Base-by-base conservation (phyloP, 2,329 filamentous ascomycete genomes). In the Pezicula carpinea region DNA sequence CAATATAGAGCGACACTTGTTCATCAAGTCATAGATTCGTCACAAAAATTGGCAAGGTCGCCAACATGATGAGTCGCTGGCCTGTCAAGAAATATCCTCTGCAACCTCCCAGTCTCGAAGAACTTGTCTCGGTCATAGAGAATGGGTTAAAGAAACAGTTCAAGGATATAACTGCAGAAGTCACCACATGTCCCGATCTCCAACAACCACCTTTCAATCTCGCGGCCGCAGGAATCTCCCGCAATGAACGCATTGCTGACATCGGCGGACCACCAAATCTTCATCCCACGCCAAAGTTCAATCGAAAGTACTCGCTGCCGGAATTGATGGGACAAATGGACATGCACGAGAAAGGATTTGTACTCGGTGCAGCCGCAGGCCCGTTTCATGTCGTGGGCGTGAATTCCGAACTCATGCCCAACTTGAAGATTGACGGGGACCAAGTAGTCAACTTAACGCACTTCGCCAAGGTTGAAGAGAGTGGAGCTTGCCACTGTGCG, bases 181-280 rank as follows among this genome's bases (percentile, higher is more conserved):
- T 68, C 34, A 53, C 58, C 13, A 14, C 41, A 4, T 67, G 63
- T 39, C 66, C 69, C 6, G 66, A 73, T 47, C 64, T 73, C 4
- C 60, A 63, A 2, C 11, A 58, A 15, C 21, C 63, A 1, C 69
- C 69, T 0, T 73, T 67, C 44, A 42, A 62, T 36, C 62, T 73
- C 5, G 66, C 69, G 1, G 60, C 63, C 4, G 44, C 61, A 2
- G 72, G 72, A 0, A 60, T 75, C 7, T 65, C 57, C 5, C 70
- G 72, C 1, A 60, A 62, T 3, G 58, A 64, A 26, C 61, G 61
- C 32, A 61, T 73, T 5, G 69, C 66, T 14, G 72, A 75, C 40
- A 58, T 75, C 17, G 72, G 72, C 4, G 72, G 71, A 0, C 68
- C 68, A 19, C 56, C 63, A 1, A 69, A 73, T 47, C 61, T 73